Base-by-base conservation (phyloP, 805 yeast species). In the Barnettozyma wickerhamii region DNA sequence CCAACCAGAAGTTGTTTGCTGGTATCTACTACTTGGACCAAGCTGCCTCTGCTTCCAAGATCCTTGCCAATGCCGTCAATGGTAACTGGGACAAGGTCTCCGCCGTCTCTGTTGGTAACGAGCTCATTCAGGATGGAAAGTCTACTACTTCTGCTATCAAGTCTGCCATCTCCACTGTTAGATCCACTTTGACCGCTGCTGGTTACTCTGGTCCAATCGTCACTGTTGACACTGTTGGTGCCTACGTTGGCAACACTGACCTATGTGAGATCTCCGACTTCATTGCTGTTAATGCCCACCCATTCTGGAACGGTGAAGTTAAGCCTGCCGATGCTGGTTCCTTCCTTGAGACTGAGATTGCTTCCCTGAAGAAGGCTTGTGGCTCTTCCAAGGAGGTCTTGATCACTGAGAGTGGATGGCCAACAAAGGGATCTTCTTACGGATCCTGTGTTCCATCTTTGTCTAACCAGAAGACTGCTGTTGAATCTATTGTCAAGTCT, bases 401-500 rank as follows among this genome's bases (percentile, higher is more conserved):
- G 46, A 68, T 79, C 48, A 68, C 79, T 42, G 87, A 80, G 63
- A 72, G 83, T 37, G 87, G 87, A 31, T 80, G 87, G 87, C 87
- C 86, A 52, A 71, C 82, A 13, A 53, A 68, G 51, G 86, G 87
- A 55, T 59, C 66, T 47, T 52, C 71, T 43, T 73, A 67, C 51
- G 81, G 80, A 42, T 46, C 49, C 35, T 77, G 80, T 49, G 78
- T 78, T 27, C 84, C 85, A 34, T 74, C 80, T 18, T 49, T 49
- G 24, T 59, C 51, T 5, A 75, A 79, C 65, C 85, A 80, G 59
- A 56, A 63, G 19, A 48, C 65, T 10, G 82, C 84, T 10, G 53
- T 80, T 35, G 57, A 71, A 46, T 64, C 77, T 42, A 75, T 80
- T 41, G 71, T 67, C 20, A 55, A 63, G 5, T 46, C 60, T 1